These are phyloP conservation scores for Westerdykella sp. DNA, from an alignment of 2,329 filamentous ascomycete species.

Conservation along the genomic window DNA sequence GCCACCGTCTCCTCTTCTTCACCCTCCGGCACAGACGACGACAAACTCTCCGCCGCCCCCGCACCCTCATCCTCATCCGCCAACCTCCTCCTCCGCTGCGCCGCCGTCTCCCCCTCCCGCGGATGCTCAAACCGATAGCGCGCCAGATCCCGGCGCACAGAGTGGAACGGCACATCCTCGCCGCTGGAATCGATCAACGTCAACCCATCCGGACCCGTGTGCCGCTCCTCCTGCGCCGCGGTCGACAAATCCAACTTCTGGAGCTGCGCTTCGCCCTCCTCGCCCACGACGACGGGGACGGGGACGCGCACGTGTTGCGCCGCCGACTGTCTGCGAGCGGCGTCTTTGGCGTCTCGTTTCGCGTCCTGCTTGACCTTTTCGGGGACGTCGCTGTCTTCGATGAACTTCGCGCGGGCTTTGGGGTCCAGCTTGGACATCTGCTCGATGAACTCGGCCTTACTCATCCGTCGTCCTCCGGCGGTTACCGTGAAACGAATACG, in stretches of 20 bases:
- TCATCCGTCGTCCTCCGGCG: constrained; percentile 67
- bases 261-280: constrained; percentile 30
- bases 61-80: constrained; percentile 19
- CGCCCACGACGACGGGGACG: constrained; percentile 26
- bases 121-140: constrained; percentile 16
- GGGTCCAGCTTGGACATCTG: constrained; percentile 68
- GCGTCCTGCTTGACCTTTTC: constrained; percentile 45
- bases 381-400: constrained; percentile 44
- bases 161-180: constrained; percentile 45
- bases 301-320: constrained; percentile 25
- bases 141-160: constrained; percentile 35
- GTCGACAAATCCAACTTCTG: constrained; percentile 23
- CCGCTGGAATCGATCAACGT: constrained; percentile 43
- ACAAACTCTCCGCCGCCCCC: not conserved
- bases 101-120: constrained; percentile 28
- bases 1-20: constrained; percentile 13
- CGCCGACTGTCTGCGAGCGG: constrained; percentile 19
- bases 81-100: constrained; percentile 41
- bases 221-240: constrained; percentile 17
- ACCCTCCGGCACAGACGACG: not conserved
- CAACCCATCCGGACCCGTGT: constrained; percentile 35
- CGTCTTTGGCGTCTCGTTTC: constrained; percentile 37
- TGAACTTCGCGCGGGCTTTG: constrained; percentile 50
- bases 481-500: constrained; percentile 71
- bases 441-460: constrained; percentile 70